Evolutionary conservation across 2,329 filamentous ascomycete species (phyloP).

Genomic region (Talaromyces pinophilus): DNA sequence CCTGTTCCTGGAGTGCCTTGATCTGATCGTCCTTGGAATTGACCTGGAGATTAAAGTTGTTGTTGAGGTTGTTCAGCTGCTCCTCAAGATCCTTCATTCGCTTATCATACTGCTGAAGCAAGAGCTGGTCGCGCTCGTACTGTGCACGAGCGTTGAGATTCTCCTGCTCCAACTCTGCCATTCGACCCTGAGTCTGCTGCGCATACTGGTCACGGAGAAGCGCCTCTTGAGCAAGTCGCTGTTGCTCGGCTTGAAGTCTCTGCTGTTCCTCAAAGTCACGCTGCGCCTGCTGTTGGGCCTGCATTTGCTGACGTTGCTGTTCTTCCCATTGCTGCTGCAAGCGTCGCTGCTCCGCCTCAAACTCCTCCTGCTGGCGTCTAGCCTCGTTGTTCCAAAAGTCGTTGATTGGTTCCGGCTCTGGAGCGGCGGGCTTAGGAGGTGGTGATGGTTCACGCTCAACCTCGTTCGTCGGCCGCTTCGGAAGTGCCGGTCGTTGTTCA

Average conservation of each 20-base stretch:
- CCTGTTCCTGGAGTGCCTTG: conserved; percentile 86
- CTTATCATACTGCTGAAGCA: conserved; percentile 95
- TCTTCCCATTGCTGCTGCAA: conserved; percentile 84
- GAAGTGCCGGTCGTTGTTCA: conserved; percentile 75
- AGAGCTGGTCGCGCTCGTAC: conserved; percentile 94
- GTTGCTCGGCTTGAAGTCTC: conserved; percentile 80
- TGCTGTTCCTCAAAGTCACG: conserved; percentile 97
- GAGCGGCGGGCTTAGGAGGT: conserved; percentile 63
- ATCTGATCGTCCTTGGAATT: conserved; percentile 94
- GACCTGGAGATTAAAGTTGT: conserved; percentile 81
- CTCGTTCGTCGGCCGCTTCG: conserved; percentile 70
- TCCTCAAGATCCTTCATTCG: conserved; percentile 89
- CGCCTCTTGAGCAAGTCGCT: conserved; percentile 86
- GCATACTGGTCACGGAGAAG: conserved; percentile 84
- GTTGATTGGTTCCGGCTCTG: conserved; percentile 88
- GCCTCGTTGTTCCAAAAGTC: conserved; percentile 98
- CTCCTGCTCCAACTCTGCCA: conserved; percentile 92
- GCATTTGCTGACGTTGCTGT: conserved; percentile 76
- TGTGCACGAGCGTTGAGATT: conserved; percentile 92
- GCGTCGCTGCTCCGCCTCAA: conserved; percentile 88
- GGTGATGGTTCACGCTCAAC: conserved; percentile 70
- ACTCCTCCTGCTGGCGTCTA: conserved; percentile 87
- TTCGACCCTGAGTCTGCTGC: conserved; percentile 91
- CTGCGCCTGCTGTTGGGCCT: conserved; percentile 81
- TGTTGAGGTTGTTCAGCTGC: conserved; percentile 79